Conservation (phyloP, 768 basidiomycete genomes). For the Pleurotus giganteus region DNA sequence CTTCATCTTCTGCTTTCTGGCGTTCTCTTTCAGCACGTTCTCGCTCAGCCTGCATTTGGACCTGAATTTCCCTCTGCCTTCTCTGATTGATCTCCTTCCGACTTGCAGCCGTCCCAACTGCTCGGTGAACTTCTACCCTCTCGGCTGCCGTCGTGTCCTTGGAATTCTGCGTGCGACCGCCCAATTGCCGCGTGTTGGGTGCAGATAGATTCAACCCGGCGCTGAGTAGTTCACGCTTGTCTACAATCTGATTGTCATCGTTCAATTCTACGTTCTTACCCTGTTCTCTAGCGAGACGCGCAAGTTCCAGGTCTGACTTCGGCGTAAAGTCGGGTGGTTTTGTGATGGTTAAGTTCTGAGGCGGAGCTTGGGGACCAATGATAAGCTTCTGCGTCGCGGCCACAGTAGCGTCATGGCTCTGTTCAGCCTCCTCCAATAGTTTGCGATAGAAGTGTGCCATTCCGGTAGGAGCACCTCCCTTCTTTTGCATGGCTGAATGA, state of each 20-base stretch:
- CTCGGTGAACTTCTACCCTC: conserved; percentile 56
- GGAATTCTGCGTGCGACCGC: conserved; percentile 33
- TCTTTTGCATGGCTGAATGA: conserved; percentile 53
- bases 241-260: conserved; percentile 96
- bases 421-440: conserved; percentile 74
- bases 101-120: conserved; percentile 81
- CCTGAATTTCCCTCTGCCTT: conserved; percentile 70
- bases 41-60: conserved; percentile 76
- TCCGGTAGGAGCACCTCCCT: conserved; percentile 59
- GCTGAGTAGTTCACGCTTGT: conserved; percentile 87
- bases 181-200: conserved; percentile 74
- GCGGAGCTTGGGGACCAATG: conserved; percentile 62
- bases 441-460: conserved; percentile 84
- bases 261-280: conserved; percentile 92
- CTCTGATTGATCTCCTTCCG: conserved; percentile 83
- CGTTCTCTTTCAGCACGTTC: conserved; percentile 55
- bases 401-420: conserved; percentile 84
- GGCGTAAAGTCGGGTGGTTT: conserved; percentile 66
- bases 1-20: conserved; percentile 59
- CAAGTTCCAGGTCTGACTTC: conserved; percentile 73
- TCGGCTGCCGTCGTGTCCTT: conserved; percentile 23
- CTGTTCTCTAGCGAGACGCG: conserved; percentile 61
- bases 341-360: conserved; percentile 69
- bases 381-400: conserved; percentile 66
- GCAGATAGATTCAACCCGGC: conserved; percentile 91